Percentiles rank a stretch among this genome's conserved stretches.
Evolutionary conservation across 2,329 filamentous ascomycete genomes (phyloP).

Genomic region (Fusarium piperis): DNA sequence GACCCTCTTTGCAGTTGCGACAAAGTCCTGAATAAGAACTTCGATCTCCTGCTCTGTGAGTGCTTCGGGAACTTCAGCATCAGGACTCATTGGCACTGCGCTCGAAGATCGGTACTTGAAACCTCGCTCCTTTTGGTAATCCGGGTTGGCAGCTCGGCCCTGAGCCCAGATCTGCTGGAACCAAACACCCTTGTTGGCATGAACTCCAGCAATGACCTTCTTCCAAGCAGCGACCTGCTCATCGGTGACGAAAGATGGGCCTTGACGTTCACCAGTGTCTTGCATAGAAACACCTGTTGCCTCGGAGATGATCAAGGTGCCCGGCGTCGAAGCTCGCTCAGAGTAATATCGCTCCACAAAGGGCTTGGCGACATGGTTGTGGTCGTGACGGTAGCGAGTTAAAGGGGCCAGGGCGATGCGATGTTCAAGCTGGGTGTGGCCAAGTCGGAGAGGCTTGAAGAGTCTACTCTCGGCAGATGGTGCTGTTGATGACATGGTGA

Average conservation of each 20-base stretch:
- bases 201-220: conserved; percentile 42
- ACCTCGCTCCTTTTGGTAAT: conserved; percentile 36
- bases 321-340: conserved; percentile 54
- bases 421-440: conserved; percentile 29
- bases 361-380: conserved; percentile 46
- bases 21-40: conserved; percentile 16
- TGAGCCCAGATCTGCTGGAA: conserved; percentile 42
- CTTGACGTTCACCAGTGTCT: conserved; percentile 19
- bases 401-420: conserved; percentile 40
- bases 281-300: conserved; percentile 42
- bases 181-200: conserved; percentile 43
- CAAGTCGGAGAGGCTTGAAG: conserved; percentile 39
- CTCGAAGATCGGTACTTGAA: conserved; percentile 43
- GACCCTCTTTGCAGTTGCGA: conserved; percentile 11
- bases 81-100: conserved; percentile 10
- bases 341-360: conserved; percentile 44
- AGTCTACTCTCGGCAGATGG: conserved; percentile 26
- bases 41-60: conserved; percentile 21
- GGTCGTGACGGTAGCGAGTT: conserved; percentile 61
- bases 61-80: not conserved
- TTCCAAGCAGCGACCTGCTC: conserved; percentile 43
- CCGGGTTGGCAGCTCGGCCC: conserved; percentile 34
- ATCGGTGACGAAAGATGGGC: conserved; percentile 21
- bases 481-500: conserved; percentile 19
- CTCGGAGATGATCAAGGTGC: conserved; percentile 49